Evolutionary conservation across 1,284 basidiomycete genomes (phyloP).

Genomic region (Leccinum solheimii): DNA sequence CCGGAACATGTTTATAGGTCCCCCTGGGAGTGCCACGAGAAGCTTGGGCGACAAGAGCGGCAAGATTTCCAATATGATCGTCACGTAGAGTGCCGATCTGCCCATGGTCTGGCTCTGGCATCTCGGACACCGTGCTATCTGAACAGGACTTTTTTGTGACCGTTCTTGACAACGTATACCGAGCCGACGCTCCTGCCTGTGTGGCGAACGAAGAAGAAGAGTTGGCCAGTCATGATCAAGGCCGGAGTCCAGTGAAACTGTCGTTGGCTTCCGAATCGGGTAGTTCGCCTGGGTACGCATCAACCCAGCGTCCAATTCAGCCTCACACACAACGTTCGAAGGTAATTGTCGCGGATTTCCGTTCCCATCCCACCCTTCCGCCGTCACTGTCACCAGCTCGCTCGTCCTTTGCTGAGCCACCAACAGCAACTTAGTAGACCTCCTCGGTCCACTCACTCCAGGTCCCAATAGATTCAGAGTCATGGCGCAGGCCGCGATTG

Average conservation of each 20-base stretch:
- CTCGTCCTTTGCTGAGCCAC: conserved; percentile 3
- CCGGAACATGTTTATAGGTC: conserved; percentile 99
- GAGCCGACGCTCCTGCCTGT: conserved; percentile 65
- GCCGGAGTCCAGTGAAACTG: conserved; percentile 43
- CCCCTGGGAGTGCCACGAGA: conserved; percentile 96
- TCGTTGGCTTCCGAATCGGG: conserved; percentile 30
- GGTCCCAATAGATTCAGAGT: neutral
- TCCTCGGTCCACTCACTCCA: conserved; percentile 1
- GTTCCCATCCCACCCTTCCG: conserved; percentile 20
- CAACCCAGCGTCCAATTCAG: conserved; percentile 14
- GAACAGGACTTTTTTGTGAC: conserved; percentile 85
- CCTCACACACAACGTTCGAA: conserved; percentile 18
- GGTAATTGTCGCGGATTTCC: conserved; percentile 32
- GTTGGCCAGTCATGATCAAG: conserved; percentile 99
- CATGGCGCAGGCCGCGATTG: conserved; percentile 34
- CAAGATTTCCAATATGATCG: conserved; percentile 99
- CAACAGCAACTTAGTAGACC: conserved; percentile 13
- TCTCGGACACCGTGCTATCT: conserved; percentile 52
- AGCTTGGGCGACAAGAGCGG: too few relatives aligned
- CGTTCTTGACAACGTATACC: conserved; percentile 91
- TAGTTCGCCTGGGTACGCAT: conserved; percentile 17
- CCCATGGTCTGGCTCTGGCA: conserved; percentile 98
- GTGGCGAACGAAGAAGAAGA: conserved; percentile 90
- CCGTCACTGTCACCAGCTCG: conserved; percentile 8
- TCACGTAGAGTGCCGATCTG: conserved; percentile 96